These are phyloP conservation scores for Shiraia bambusicola DNA, from an alignment of 2,329 filamentous ascomycete genomes.

Conservation along the genomic window DNA sequence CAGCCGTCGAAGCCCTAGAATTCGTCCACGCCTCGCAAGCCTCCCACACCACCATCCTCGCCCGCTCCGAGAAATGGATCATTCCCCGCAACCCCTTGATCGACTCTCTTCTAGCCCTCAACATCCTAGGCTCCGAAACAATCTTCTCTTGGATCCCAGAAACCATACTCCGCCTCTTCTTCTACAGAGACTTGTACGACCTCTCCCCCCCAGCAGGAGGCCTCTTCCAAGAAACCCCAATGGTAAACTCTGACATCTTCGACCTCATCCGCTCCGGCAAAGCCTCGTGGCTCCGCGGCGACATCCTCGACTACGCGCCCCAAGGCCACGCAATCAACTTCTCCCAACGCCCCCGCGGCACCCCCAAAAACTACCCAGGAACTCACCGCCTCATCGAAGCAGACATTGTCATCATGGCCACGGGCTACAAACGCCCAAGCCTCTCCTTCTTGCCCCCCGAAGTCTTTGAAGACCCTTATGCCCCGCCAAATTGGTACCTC, in stretches of 20 bases:
- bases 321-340: constrained; percentile 67
- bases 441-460: constrained; percentile 73
- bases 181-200: constrained; percentile 78
- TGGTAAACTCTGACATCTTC: constrained; percentile 84
- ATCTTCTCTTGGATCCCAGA: constrained; percentile 77
- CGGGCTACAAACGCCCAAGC: constrained; percentile 74
- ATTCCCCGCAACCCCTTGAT: constrained; percentile 78
- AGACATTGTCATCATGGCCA: constrained; percentile 81
- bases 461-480: constrained; percentile 71
- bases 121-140: constrained; percentile 78
- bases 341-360: constrained; percentile 69
- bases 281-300: constrained; percentile 78
- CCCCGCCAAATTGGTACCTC: constrained; percentile 83
- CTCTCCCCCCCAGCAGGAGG: constrained; percentile 67
- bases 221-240: constrained; percentile 80
- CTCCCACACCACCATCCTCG: constrained; percentile 68
- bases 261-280: constrained; percentile 69
- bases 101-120: constrained; percentile 71
- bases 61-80: constrained; percentile 82
- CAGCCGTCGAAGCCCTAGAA: constrained; percentile 79
- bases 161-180: constrained; percentile 70
- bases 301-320: constrained; percentile 67
- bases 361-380: constrained; percentile 75
- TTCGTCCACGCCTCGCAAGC: constrained; percentile 71
- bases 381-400: constrained; percentile 65